Percentiles rank a stretch among this genome's conserved stretches.
phyloP scores from a whole-genome alignment of 805 yeast genomes.

The Candida parachauliodes region DNA sequence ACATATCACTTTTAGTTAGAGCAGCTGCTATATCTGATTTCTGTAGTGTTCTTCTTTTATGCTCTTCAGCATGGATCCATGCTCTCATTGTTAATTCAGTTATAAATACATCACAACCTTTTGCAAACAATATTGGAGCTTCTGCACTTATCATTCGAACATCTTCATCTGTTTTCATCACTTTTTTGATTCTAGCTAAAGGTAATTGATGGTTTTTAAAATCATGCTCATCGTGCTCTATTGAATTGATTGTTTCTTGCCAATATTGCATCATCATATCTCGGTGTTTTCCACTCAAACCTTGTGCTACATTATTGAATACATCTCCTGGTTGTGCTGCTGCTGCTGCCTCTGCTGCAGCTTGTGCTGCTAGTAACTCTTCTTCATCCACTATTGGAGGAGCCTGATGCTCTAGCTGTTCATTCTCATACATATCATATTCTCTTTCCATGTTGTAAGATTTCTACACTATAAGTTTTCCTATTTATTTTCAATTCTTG shows the following conservation, averaged over 20 bases:
- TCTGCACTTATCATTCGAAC: slow-evolving; percentile 98
- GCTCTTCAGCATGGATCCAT: slow-evolving; percentile 98
- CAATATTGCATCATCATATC: slow-evolving; percentile 94
- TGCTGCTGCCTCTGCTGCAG: slow-evolving; percentile 46
- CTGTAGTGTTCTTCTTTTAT: slow-evolving; percentile 90
- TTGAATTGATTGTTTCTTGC: slow-evolving; percentile 91
- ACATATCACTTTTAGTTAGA: slow-evolving; percentile 91
- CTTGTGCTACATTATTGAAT: slow-evolving; percentile 90
- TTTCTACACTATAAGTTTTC: background rate
- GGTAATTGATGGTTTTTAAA: slow-evolving; percentile 95
- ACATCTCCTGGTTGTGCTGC: slow-evolving; percentile 57
- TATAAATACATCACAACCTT: slow-evolving; percentile 95
- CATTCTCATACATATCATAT: slow-evolving; percentile 7
- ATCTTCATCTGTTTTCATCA: slow-evolving; percentile 96
- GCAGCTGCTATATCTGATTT: slow-evolving; percentile 95
- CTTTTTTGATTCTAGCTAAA: slow-evolving; percentile 92
- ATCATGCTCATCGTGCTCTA: slow-evolving; percentile 84
- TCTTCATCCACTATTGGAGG: slow-evolving; percentile 40
- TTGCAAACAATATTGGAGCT: slow-evolving; percentile 95
- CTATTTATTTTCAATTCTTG: background rate
- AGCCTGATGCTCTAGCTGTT: slow-evolving; percentile 1
- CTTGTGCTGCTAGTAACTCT: slow-evolving; percentile 42
- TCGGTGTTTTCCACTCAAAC: slow-evolving; percentile 74
- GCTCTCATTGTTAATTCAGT: slow-evolving; percentile 98
- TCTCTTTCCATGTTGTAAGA: slow-evolving; percentile 4